Evolutionary conservation across 148 eudicot genomes (phyloP), one percentile per base, ranked within the genome.

Genomic region (Pouteria glomerata): DNA sequence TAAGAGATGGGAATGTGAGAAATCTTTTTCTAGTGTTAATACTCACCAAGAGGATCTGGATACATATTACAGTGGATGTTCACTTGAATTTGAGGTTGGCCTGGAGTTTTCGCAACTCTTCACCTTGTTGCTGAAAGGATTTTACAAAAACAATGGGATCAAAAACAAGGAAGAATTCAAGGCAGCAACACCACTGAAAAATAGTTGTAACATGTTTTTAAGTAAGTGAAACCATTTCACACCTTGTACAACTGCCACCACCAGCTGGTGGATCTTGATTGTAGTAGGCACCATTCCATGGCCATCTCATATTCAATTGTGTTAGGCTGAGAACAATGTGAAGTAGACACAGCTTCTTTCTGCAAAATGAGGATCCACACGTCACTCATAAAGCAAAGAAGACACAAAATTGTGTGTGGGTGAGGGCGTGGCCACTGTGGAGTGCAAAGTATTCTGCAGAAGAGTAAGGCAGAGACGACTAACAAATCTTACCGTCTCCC

Each of bases 251-350:
- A 73, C 45, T 26, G 69, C 72, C 68, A 74, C 89, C 89, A 82
- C 63, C 82, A 77, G 18, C 58, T 13, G 1, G 76, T 77, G 13
- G 89, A 82, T 85, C 81, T 81, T 26, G 78, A 81, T 67, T 89
- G 91, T 52, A 87, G 80, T 73, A 86, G 56, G 31, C 80, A 77
- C 97, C 97, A 92, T 57, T 89, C 88, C 77, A 87, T 66, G 53
- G 93, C 96, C 96, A 92, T 73, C 50, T 86, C 93, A 80, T 78
- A 88, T 78, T 92, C 96, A 45, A 87, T 69, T 3, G 88, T 92
- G 72, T 88, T 86, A 3, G 87, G 59, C 79, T 92, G 96, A 68
- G 96, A 75, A 77, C 71, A 80, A 79, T 92, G 97, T 21, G 97
- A 88, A 47, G 96, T 89, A 57, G 97, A 90, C 24, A 92, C 86